Evolutionary conservation across 2,329 filamentous ascomycete genomes (phyloP).

Genomic region (Diplodia scrobiculata): DNA sequence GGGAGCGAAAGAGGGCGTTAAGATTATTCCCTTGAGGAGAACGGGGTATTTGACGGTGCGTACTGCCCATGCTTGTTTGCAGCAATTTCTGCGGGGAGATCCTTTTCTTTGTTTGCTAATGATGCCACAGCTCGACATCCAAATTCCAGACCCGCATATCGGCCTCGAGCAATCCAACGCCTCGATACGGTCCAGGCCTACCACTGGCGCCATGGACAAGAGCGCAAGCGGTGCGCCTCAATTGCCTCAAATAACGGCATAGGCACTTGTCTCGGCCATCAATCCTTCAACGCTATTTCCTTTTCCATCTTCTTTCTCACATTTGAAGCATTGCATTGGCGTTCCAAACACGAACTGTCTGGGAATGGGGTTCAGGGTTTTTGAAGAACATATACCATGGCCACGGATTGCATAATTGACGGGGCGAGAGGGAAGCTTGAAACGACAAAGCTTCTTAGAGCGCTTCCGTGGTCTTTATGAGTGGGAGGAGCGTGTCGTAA

Average conservation of each 20-base stretch:
- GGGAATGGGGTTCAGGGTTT: neutral
- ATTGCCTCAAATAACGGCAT: constrained; percentile 7
- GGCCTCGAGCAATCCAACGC: constrained; percentile 36
- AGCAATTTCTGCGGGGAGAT: neutral
- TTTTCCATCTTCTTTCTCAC: neutral
- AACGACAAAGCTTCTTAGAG: neutral
- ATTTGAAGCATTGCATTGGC: constrained; percentile 18
- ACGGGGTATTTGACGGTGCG: constrained; percentile 85
- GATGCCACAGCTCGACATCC: constrained; percentile 67
- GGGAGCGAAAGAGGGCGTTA: constrained; percentile 64
- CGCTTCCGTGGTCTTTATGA: neutral
- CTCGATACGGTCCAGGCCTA: constrained; percentile 15
- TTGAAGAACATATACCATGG: neutral
- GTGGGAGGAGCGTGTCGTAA: neutral
- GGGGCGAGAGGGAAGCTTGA: neutral
- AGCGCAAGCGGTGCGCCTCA: constrained; percentile 6
- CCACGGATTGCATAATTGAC: constrained; percentile 7
- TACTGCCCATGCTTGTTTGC: constrained; percentile 26
- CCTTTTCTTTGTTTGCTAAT: constrained; percentile 15
- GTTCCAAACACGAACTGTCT: constrained; percentile 15
- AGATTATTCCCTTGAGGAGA: constrained; percentile 73
- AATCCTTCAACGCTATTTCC: neutral
- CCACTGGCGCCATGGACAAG: neutral
- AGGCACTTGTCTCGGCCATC: neutral
- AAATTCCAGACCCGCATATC: constrained; percentile 77